A percentile compares a stretch with the other conserved stretches of the same genome.
phyloP scores from a whole-genome alignment of 441 rosid species.

The Aleurites moluccanus region DNA sequence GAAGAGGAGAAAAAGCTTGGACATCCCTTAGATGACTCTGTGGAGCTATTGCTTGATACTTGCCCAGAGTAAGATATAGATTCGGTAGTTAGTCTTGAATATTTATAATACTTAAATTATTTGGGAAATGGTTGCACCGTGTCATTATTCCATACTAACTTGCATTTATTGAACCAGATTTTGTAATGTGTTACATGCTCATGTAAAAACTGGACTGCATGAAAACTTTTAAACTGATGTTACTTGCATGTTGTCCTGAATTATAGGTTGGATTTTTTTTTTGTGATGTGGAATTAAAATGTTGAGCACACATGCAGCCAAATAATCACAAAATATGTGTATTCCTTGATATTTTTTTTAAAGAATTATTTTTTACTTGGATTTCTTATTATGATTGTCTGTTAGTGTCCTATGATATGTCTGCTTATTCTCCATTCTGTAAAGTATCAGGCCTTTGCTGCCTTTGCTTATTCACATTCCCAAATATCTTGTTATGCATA shows the following conservation, averaged over 20 bases:
- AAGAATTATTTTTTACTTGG: not conserved
- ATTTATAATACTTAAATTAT: not conserved
- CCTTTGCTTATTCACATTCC: not conserved
- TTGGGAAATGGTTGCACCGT: not conserved
- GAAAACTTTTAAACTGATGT: not conserved
- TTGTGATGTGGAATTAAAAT: not conserved
- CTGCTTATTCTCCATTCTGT: not conserved
- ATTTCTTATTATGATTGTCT: not conserved
- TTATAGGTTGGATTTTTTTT: not conserved
- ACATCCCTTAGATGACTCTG: constrained; percentile 82
- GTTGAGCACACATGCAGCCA: not conserved
- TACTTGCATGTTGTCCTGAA: not conserved
- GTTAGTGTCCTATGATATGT: not conserved
- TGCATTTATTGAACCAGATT: not conserved
- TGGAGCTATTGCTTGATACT: constrained; percentile 79
- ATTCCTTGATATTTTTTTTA: not conserved
- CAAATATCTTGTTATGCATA: not conserved
- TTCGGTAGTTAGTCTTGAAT: not conserved
- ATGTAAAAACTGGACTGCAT: not conserved
- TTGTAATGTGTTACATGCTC: not conserved
- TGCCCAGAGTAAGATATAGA: constrained; percentile 66
- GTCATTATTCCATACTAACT: no score
- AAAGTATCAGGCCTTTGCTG: not conserved
- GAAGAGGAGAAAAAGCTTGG: constrained; percentile 85
- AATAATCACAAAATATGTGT: not conserved